Evolutionary conservation across 1,139 yeast genomes (phyloP).

Genomic region (Yamadazyma kanchanaburiensis): DNA sequence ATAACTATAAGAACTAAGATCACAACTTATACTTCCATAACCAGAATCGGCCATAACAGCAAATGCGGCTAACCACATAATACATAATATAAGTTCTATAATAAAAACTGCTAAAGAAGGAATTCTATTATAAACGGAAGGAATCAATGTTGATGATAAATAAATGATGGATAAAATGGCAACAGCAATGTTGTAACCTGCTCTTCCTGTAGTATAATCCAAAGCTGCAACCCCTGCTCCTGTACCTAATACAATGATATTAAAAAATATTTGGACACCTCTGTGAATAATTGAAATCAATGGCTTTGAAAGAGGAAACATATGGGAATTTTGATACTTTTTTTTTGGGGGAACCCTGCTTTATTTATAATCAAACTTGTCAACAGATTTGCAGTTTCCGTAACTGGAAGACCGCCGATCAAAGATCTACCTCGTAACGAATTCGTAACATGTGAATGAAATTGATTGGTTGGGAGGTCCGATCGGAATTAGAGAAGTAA

Average conservation of each 20-base stretch:
- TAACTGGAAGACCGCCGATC: too few relatives aligned
- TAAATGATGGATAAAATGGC: slow-evolving; percentile 22
- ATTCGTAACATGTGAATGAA: too few relatives aligned
- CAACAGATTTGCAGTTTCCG: too few relatives aligned
- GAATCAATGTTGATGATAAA: slow-evolving; percentile 13
- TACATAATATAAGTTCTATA: slow-evolving; percentile 22
- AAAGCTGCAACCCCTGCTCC: slow-evolving; percentile 20
- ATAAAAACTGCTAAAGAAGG: slow-evolving; percentile 15
- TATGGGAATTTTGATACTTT: too few relatives aligned
- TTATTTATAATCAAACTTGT: too few relatives aligned
- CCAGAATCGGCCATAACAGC: slow-evolving; percentile 21
- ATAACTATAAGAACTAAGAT: not conserved
- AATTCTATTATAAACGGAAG: slow-evolving; percentile 7
- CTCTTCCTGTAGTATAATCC: slow-evolving; percentile 11
- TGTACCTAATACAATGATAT: slow-evolving; percentile 22
- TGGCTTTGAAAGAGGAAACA: too few relatives aligned
- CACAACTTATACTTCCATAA: slow-evolving; percentile 21
- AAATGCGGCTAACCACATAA: slow-evolving; percentile 23
- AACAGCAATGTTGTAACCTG: slow-evolving; percentile 19
- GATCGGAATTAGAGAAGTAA: too few relatives aligned
- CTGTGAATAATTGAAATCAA: slow-evolving; percentile 9
- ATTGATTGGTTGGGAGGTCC: too few relatives aligned
- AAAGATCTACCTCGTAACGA: too few relatives aligned
- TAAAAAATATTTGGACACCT: slow-evolving; percentile 19
- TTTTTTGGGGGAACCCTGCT: too few relatives aligned